phyloP scores from a whole-genome alignment of 2,329 filamentous ascomycete genomes.

The Penicillium fuscoglaucum region DNA sequence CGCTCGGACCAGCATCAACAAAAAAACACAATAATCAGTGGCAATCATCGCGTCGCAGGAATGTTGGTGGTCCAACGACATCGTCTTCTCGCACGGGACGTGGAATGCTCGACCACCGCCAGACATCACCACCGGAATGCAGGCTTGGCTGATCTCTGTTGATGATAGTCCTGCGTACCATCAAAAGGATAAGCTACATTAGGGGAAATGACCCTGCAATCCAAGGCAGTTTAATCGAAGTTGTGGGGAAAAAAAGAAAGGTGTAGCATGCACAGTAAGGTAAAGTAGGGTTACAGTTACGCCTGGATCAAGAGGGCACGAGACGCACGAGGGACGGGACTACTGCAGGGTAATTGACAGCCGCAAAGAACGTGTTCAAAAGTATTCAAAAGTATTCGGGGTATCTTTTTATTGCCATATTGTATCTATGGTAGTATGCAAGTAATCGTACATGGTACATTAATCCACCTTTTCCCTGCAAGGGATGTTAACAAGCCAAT shows the following conservation, averaged over 20 bases:
- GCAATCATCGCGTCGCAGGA: conserved; percentile 34
- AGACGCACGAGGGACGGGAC: conserved; percentile 24
- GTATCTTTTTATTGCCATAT: conserved; percentile 26
- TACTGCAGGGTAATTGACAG: conserved; percentile 32
- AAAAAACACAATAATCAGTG: conserved; percentile 29
- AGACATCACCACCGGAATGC: conserved; percentile 36
- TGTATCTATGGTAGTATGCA: conserved; percentile 25
- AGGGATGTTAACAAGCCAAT: conserved; percentile 34
- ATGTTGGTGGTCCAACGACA: conserved; percentile 34
- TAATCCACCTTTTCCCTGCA: conserved; percentile 32
- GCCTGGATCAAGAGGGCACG: conserved; percentile 32
- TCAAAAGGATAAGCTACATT: conserved; percentile 24
- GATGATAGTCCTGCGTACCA: conserved; percentile 7
- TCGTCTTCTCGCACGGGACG: conserved; percentile 18
- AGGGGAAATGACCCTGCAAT: conserved; percentile 17
- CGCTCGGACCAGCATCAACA: conserved; percentile 26
- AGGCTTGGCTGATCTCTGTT: conserved; percentile 21
- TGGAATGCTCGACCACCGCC: conserved; percentile 37
- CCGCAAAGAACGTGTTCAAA: conserved; percentile 38
- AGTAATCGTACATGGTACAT: conserved; percentile 30
- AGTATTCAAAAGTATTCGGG: conserved; percentile 21
- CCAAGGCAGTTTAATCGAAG: conserved; percentile 9
- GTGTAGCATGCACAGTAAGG: conserved; percentile 14
- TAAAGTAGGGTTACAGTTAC: conserved; percentile 24
- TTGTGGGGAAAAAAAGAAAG: conserved; percentile 18